Percentiles rank a stretch among this genome's conserved stretches.
phyloP scores from a whole-genome alignment of 208 protist genomes.

The Crithidia expoeki region DNA sequence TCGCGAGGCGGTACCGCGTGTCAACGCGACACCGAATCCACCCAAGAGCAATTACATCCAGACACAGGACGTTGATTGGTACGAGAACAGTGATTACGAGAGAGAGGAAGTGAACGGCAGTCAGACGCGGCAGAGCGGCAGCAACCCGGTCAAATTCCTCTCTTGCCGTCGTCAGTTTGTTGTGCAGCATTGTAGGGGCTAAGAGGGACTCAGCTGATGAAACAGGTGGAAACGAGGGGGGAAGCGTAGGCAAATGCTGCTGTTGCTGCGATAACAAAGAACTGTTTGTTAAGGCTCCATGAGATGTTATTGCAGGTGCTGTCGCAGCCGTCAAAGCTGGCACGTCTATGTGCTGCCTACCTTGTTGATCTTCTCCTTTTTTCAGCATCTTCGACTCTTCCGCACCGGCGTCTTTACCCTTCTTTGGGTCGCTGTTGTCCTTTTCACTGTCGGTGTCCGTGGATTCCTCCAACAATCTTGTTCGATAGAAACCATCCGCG shows the following conservation, averaged over 20 bases:
- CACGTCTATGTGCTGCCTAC: neutral
- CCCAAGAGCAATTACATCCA: conserved; percentile 30
- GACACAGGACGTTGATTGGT: conserved; percentile 28
- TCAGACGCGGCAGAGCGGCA: conserved; percentile 19
- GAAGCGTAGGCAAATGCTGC: neutral
- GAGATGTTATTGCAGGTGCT: too few relatives aligned
- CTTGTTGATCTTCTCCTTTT: neutral
- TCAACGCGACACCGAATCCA: conserved; percentile 26
- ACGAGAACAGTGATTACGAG: conserved; percentile 34
- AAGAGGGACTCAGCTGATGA: neutral
- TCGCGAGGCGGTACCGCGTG: neutral
- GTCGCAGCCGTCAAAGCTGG: neutral
- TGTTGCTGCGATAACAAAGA: neutral
- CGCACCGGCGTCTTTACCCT: too few relatives aligned
- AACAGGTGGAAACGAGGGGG: neutral
- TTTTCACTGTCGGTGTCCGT: conserved; percentile 9
- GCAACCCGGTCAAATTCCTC: conserved; percentile 6
- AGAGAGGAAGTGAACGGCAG: conserved; percentile 18
- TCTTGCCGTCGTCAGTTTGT: neutral
- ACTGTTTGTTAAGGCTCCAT: too few relatives aligned
- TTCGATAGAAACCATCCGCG: conserved; percentile 28
- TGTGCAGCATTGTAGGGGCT: neutral
- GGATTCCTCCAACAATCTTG: conserved; percentile 14
- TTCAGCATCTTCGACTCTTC: too few relatives aligned
- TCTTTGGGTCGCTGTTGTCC: neutral